A percentile compares a stretch with the other conserved stretches of the same genome.
These are phyloP conservation scores for Fragilaria crotonensis DNA, from an alignment of 108 stramenopile genomes.

Conservation along the genomic window DNA sequence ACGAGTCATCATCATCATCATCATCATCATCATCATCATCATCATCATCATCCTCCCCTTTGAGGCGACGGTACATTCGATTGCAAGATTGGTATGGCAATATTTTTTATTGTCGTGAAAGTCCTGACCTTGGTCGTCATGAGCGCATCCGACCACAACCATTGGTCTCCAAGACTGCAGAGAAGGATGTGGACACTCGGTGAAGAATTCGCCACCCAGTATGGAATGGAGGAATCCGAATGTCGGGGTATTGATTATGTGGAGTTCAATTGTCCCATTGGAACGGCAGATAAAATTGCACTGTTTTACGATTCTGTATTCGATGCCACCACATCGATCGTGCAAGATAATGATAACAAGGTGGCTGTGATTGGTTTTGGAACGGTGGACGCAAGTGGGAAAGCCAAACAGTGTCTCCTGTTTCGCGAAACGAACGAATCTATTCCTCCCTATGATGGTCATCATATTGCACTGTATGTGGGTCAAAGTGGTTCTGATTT, in stretches of 20 bases:
- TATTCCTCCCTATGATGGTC: conserved; percentile 25
- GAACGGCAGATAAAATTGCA: conserved; percentile 31
- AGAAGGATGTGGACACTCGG: conserved; percentile 7
- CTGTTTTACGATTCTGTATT: conserved; percentile 46
- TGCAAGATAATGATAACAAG: conserved; percentile 9
- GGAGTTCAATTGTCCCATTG: conserved; percentile 33
- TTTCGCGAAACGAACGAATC: conserved; percentile 22
- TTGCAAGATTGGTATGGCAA: conserved; percentile 7
- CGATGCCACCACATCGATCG: conserved; percentile 32
- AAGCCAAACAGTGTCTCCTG: conserved; percentile 32
- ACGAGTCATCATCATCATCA: too few species aligned
- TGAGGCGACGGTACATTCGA: too few species aligned
- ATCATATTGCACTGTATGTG: conserved; percentile 48
- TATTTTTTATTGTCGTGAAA: conserved; percentile 12
- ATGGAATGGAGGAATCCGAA: background rate
- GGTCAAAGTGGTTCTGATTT: conserved; percentile 28
- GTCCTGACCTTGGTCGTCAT: too few species aligned
- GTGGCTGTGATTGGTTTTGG: conserved; percentile 45
- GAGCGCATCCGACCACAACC: conserved; percentile 8
- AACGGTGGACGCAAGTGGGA: conserved; percentile 26
- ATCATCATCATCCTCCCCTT: too few species aligned
- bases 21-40: too few species aligned
- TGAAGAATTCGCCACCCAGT: background rate
- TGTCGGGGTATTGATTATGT: conserved; percentile 44
- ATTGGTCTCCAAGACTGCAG: too few species aligned